Evolutionary conservation across 2,329 filamentous ascomycete species (phyloP).

Genomic region (Calonectria fujianensis): DNA sequence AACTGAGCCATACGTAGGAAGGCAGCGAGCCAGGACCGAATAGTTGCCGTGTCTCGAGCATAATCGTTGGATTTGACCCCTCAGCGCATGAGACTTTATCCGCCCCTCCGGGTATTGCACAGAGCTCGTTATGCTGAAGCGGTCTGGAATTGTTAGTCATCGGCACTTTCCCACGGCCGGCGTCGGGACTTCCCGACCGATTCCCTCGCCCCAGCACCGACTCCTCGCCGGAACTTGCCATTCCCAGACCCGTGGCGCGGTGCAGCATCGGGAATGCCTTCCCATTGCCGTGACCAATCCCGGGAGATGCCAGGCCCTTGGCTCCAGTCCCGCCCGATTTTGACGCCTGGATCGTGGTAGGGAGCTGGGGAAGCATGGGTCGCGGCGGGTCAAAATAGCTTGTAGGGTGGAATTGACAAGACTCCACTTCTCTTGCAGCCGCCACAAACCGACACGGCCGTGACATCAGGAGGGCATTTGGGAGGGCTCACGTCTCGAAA

Average conservation of each 20-base stretch:
- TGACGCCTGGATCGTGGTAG: neutral
- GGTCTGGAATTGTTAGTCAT: neutral
- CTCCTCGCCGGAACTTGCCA: constrained; percentile 16
- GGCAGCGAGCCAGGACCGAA: neutral
- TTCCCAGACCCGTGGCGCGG: neutral
- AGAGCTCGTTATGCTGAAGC: neutral
- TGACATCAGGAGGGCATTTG: constrained; percentile 4
- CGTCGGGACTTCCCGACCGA: neutral
- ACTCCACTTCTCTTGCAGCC: constrained; percentile 8
- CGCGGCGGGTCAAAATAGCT: constrained; percentile 14
- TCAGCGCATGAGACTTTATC: neutral
- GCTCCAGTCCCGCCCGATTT: neutral
- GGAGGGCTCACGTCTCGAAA: neutral
- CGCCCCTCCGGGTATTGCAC: neutral
- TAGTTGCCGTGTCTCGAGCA: neutral
- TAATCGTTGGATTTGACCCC: neutral
- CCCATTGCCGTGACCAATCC: constrained; percentile 7
- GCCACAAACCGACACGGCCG: constrained; percentile 24
- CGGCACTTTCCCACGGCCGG: neutral
- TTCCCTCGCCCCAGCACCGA: neutral
- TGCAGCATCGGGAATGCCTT: constrained; percentile 1
- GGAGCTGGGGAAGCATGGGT: constrained; percentile 16
- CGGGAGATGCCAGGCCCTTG: constrained; percentile 2
- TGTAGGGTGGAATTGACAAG: constrained; percentile 24
- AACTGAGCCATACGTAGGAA: neutral